Percentiles rank a stretch among this genome's conserved stretches.
These are phyloP conservation scores for Bisporella sp. DNA, from an alignment of 2,329 filamentous ascomycete genomes.

Conservation along the genomic window DNA sequence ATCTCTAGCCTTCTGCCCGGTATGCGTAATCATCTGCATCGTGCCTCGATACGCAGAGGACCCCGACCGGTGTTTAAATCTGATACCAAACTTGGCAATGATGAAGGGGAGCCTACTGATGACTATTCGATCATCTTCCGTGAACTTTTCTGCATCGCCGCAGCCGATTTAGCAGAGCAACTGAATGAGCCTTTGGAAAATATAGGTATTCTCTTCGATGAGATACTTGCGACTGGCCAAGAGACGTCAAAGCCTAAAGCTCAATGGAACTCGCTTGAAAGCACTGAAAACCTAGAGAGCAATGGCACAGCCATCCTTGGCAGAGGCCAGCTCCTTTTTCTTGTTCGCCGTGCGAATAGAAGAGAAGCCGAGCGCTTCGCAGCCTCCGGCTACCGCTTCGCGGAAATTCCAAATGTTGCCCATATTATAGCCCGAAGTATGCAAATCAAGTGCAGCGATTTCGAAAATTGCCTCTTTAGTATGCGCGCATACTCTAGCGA, in stretches of 20 bases:
- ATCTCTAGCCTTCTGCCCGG: slow-evolving; percentile 60
- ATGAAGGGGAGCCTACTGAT: slow-evolving; percentile 50
- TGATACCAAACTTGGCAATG: slow-evolving; percentile 41
- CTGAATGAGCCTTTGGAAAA: slow-evolving; percentile 56
- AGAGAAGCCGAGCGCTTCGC: slow-evolving; percentile 58
- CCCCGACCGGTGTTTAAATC: slow-evolving; percentile 27
- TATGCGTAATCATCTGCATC: slow-evolving; percentile 65
- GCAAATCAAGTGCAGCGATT: slow-evolving; percentile 60
- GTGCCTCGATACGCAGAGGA: slow-evolving; percentile 32
- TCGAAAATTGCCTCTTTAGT: slow-evolving; percentile 52
- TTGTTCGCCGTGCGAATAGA: slow-evolving; percentile 57
- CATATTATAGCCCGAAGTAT: slow-evolving; percentile 64
- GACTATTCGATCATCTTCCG: slow-evolving; percentile 73
- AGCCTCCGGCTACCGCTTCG: slow-evolving; percentile 71
- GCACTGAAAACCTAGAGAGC: background rate
- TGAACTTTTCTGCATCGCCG: slow-evolving; percentile 76
- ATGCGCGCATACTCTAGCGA: slow-evolving; percentile 54
- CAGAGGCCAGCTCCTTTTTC: slow-evolving; percentile 47
- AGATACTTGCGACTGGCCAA: slow-evolving; percentile 61
- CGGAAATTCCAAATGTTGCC: slow-evolving; percentile 59
- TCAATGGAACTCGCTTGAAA: background rate
- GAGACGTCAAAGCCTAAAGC: background rate
- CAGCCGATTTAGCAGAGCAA: slow-evolving; percentile 62
- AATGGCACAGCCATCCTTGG: background rate
- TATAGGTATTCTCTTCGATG: slow-evolving; percentile 66